Conservation (phyloP, 805 yeast genomes). For the Kluyveromyces starmeri region DNA sequence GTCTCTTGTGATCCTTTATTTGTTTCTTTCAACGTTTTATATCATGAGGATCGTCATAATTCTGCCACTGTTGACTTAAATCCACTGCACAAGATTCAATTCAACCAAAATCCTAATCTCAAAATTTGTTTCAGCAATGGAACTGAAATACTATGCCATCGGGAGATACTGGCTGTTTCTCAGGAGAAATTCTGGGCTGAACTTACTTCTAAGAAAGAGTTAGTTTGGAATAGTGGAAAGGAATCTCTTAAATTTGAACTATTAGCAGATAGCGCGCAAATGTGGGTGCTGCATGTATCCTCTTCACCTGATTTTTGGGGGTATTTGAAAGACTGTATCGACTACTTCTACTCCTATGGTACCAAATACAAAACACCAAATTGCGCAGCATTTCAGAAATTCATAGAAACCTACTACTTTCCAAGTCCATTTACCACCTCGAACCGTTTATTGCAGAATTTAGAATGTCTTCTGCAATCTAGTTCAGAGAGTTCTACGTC, state of each 20-base stretch:
- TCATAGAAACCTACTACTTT: background rate
- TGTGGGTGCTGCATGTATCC: background rate
- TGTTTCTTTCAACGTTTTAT: constrained; percentile 54
- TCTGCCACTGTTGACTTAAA: background rate
- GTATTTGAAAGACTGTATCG: constrained; percentile 1
- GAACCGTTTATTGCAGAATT: background rate
- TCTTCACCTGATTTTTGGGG: background rate
- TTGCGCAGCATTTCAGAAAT: background rate
- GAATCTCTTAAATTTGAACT: background rate
- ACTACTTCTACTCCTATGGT: background rate
- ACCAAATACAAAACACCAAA: too few species aligned
- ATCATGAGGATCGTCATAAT: background rate
- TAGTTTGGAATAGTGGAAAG: constrained; percentile 7
- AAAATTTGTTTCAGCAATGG: background rate
- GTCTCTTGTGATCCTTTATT: constrained; percentile 63
- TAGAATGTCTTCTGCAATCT: background rate
- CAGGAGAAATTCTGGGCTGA: constrained; percentile 10
- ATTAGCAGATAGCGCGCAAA: background rate
- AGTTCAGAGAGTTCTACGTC: constrained; percentile 25
- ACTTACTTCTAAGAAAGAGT: constrained; percentile 5
- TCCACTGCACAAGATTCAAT: background rate
- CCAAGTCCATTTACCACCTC: background rate
- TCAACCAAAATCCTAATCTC: background rate
- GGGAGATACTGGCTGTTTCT: constrained; percentile 13
- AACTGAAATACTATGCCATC: constrained; percentile 19